These are phyloP conservation scores for Penicillium freii DNA, from an alignment of 2,329 filamentous ascomycete genomes.

Conservation along the genomic window DNA sequence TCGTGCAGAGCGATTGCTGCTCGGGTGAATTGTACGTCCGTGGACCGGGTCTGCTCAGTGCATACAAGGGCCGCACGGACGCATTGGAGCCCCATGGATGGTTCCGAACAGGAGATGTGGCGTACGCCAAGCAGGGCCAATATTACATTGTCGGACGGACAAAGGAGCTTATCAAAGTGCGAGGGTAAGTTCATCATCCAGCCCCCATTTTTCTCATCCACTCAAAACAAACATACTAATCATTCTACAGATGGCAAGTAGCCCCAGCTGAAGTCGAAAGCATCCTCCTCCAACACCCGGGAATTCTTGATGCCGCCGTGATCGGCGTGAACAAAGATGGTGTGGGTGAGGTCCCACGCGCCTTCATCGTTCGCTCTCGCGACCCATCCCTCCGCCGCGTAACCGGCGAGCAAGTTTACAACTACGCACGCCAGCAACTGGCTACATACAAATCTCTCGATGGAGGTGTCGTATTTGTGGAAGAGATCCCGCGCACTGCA, in stretches of 20 bases:
- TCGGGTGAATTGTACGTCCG: constrained; percentile 46
- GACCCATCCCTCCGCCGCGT: constrained; percentile 24
- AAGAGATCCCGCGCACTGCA: constrained; percentile 49
- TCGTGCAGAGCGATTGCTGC: constrained; percentile 29
- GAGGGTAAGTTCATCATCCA: constrained; percentile 36
- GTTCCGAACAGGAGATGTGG: constrained; percentile 48
- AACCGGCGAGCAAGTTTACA: constrained; percentile 45
- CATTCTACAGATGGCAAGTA: constrained; percentile 44
- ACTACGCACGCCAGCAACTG: constrained; percentile 41
- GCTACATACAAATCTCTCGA: constrained; percentile 51
- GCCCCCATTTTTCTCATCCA: background rate
- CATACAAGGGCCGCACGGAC: constrained; percentile 38
- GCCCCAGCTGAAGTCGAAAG: constrained; percentile 50
- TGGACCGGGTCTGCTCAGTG: constrained; percentile 35
- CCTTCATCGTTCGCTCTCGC: constrained; percentile 45
- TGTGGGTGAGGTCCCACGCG: constrained; percentile 43
- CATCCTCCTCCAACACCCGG: constrained; percentile 45
- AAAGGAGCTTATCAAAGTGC: constrained; percentile 50
- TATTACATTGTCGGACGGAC: constrained; percentile 44
- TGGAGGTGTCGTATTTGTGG: constrained; percentile 49
- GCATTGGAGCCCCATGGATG: constrained; percentile 41
- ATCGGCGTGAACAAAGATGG: constrained; percentile 43
- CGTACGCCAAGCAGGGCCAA: constrained; percentile 35
- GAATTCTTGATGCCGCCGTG: constrained; percentile 48
- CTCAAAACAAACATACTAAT: background rate